Evolutionary conservation across 495 filamentous ascomycete species (phyloP), one percentile per base, ranked within the genome.

Genomic region (Hypomontagnella monticulosa): DNA sequence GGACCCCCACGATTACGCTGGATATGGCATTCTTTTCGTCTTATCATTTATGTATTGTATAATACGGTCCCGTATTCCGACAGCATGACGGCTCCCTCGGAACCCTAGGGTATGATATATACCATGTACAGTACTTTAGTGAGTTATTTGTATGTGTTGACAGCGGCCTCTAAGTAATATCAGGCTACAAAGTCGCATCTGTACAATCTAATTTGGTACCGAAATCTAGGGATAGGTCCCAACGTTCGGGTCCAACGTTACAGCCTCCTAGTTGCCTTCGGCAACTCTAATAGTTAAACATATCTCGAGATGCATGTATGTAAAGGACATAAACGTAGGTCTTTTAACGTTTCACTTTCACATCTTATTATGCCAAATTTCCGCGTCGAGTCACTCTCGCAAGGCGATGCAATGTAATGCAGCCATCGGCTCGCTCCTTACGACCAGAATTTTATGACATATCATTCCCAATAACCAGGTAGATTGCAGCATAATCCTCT

Each of bases 391-490:
- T 43, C 41, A 38, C 5, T 65, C 37, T 33, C 37, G 53, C 33
- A 37, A 53, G 46, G 32, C 47, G 54, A 32, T 66, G 63, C 44
- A 43, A 33, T 61, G 63, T 34, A 56, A 55, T 61, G 38, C 18
- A 38, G 38, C 51, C 50, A 12, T 16, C 23, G 3, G 40, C 44
- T 51, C 38, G 10, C 46, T 15, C 34, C 44, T 36, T 33, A 44
- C 61, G 10, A 46, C 57, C 15, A 32, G 63, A 41, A n/a, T n/a
- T n/a, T n/a, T 60, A 18, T 54, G 49, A 68, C 51, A 61, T 57
- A 61, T 67, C 57, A 57, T 68, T 63, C 42, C 65, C 65, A 57
- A 57, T 27, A 57, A 67, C 64, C 64, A 61, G 64, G 64, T 67
- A 54, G 37, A 57, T 50, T 51, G 42, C 43, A 23, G 34, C 32